These are phyloP conservation scores for Fraxinus americana DNA, from an alignment of 257 asterid species.

Conservation along the genomic window DNA sequence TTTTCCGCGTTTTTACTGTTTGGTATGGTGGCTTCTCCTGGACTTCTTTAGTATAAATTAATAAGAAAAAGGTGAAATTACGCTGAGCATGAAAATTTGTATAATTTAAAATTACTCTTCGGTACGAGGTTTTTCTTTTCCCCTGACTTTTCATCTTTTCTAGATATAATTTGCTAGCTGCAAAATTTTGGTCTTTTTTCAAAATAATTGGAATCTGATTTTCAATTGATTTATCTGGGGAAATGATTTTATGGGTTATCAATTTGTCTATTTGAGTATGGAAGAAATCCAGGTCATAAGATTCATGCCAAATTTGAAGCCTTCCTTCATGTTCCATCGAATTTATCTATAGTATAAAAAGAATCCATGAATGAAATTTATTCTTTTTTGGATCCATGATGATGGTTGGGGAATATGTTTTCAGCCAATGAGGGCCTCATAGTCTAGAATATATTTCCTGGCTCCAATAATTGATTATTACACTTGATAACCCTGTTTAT, in stretches of 20 bases:
- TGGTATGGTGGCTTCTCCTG: neutral
- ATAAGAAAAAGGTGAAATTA: neutral
- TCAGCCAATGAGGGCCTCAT: neutral
- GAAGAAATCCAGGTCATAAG: neutral
- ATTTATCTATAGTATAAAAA: neutral
- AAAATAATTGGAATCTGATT: neutral
- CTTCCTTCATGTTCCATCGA: neutral
- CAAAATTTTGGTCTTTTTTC: neutral
- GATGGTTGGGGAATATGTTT: neutral
- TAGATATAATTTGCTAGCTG: neutral
- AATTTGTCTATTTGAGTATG: neutral
- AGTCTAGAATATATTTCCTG: neutral
- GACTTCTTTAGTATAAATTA: neutral
- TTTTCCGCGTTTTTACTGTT: constrained; percentile 5
- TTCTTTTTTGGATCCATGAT: neutral
- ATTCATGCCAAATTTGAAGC: neutral
- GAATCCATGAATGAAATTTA: neutral
- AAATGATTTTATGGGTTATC: too few relatives aligned
- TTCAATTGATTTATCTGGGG: neutral
- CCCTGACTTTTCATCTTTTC: neutral
- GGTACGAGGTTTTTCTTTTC: neutral
- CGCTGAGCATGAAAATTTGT: neutral
- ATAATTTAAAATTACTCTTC: neutral
- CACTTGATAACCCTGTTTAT: neutral
- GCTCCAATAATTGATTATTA: neutral